Conservation (phyloP, 805 yeast species). For the Yamadazyma sp. region DNA sequence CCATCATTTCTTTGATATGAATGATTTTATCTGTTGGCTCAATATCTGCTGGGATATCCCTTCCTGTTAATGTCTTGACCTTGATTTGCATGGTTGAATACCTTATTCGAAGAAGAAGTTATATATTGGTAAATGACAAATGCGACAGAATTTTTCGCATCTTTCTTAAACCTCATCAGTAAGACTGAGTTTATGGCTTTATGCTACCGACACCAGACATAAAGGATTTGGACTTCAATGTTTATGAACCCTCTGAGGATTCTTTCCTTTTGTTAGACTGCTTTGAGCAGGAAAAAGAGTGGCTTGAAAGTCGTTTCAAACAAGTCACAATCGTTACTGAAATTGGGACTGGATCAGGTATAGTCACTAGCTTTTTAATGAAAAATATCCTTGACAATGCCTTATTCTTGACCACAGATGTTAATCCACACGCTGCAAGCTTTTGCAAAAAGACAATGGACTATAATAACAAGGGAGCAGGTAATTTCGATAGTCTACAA, state of each 20-base stretch:
- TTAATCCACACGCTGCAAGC: slow-evolving; percentile 74
- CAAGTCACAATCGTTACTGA: slow-evolving; percentile 63
- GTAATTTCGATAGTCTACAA: slow-evolving; percentile 35
- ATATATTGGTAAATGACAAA: neutral
- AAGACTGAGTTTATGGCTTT: too few species aligned
- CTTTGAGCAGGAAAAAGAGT: slow-evolving; percentile 57
- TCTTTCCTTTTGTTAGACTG: slow-evolving; percentile 80
- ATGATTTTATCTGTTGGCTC: slow-evolving; percentile 66
- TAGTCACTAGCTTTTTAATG: slow-evolving; percentile 75
- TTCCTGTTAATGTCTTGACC: slow-evolving; percentile 77
- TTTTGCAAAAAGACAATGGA: slow-evolving; percentile 28
- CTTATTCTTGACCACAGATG: slow-evolving; percentile 66
- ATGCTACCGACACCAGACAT: slow-evolving; percentile 84
- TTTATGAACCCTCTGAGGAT: slow-evolving; percentile 96
- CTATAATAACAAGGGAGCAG: slow-evolving; percentile 15
- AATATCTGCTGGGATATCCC: slow-evolving; percentile 75
- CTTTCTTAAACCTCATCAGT: too few species aligned
- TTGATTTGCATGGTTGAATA: slow-evolving; percentile 57
- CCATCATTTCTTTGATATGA: slow-evolving; percentile 84
- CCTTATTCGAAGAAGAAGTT: neutral
- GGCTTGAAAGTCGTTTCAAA: slow-evolving; percentile 21
- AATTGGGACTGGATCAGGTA: slow-evolving; percentile 90
- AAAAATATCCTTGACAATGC: slow-evolving; percentile 51
- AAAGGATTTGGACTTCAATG: slow-evolving; percentile 56
- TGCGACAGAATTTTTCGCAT: too few species aligned